These are phyloP conservation scores for Salix viminalis DNA, from an alignment of 345 rosid species.

Conservation along the genomic window DNA sequence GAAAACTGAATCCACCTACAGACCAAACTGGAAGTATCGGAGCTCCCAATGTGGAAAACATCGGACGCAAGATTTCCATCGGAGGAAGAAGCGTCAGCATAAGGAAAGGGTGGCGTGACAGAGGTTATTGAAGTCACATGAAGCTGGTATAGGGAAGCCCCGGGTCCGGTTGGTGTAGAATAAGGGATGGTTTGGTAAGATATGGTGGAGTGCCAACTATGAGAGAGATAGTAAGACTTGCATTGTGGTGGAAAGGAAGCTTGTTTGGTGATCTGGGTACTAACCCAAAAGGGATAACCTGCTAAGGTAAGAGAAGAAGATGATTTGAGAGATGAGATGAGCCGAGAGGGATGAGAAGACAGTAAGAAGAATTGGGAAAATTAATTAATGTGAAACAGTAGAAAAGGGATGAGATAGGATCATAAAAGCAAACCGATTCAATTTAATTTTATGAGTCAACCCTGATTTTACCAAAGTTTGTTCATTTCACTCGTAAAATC, in stretches of 20 bases:
- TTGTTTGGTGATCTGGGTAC: slow-evolving; percentile 53
- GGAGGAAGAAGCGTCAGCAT: slow-evolving; percentile 81
- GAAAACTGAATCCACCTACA: slow-evolving; percentile 76
- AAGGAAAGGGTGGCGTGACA: slow-evolving; percentile 78
- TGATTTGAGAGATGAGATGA: too few species aligned
- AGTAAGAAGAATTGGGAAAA: too few species aligned
- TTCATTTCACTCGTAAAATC: too few species aligned
- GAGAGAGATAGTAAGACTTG: slow-evolving; percentile 67
- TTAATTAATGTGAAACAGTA: too few species aligned
- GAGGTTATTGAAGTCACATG: slow-evolving; percentile 66
- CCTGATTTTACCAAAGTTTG: too few species aligned
- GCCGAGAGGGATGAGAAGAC: too few species aligned
- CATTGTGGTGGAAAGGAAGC: slow-evolving; percentile 77
- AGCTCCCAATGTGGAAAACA: slow-evolving; percentile 49
- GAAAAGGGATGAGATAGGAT: too few species aligned
- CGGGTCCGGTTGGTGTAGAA: slow-evolving; percentile 60
- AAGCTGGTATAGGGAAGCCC: slow-evolving; percentile 75
- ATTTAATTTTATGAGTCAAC: too few species aligned
- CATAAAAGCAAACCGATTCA: too few species aligned
- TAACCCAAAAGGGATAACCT: slow-evolving; percentile 33
- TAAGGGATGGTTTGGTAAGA: slow-evolving; percentile 65
- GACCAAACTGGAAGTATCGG: slow-evolving; percentile 39
- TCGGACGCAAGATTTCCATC: slow-evolving; percentile 86
- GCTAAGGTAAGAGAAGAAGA: not conserved
- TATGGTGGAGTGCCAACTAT: slow-evolving; percentile 87